phyloP scores from a whole-genome alignment of 2,329 filamentous ascomycete species.

The Leptosphaerulina australis region DNA sequence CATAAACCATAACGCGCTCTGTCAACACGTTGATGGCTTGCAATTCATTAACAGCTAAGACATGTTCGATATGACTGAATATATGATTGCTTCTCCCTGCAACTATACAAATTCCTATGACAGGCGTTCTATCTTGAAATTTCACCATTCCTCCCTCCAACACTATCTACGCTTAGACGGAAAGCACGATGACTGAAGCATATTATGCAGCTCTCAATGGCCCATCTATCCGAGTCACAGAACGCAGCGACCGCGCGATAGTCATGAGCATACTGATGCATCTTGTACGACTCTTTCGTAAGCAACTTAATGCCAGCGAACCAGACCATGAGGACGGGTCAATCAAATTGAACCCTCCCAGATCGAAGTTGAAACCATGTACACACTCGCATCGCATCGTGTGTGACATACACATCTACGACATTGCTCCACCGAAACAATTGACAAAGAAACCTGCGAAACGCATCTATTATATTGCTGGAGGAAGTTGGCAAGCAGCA shows the following conservation, averaged over 20 bases:
- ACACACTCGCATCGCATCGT: constrained; percentile 50
- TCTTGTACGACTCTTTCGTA: constrained; percentile 47
- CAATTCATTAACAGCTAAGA: neutral
- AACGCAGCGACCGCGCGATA: constrained; percentile 49
- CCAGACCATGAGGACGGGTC: constrained; percentile 50
- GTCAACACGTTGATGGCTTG: constrained; percentile 1
- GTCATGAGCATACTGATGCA: constrained; percentile 49
- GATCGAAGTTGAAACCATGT: constrained; percentile 42
- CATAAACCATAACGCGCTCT: neutral
- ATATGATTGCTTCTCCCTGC: constrained; percentile 5
- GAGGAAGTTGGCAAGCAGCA: constrained; percentile 62
- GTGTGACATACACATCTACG: constrained; percentile 56
- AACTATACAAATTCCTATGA: too few relatives aligned
- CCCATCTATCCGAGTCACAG: constrained; percentile 41
- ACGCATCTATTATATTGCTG: constrained; percentile 61
- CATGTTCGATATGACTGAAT: neutral
- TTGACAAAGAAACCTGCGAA: constrained; percentile 26
- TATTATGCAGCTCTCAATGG: constrained; percentile 11
- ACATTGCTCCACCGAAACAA: constrained; percentile 41
- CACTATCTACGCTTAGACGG: neutral
- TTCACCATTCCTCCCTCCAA: neutral
- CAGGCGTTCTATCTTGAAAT: too few relatives aligned
- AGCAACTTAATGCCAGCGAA: constrained; percentile 40
- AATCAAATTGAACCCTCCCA: constrained; percentile 46
- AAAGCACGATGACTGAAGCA: constrained; percentile 7